phyloP scores from a whole-genome alignment of 1,284 basidiomycete species.

The Singerocomus inundabilis region DNA sequence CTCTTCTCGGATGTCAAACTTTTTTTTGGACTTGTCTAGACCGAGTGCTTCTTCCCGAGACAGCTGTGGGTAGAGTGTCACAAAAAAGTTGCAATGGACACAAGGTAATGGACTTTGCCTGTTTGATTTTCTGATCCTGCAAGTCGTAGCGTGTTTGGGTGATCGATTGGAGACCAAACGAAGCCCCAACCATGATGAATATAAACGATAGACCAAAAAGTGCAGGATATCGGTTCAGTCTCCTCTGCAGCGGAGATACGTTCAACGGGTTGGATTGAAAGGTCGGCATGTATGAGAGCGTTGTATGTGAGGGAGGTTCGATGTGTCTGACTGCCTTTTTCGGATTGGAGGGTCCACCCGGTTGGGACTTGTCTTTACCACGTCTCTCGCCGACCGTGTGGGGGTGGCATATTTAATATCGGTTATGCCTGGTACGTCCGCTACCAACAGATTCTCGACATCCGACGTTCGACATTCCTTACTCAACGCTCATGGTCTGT shows the following conservation, averaged over 20 bases:
- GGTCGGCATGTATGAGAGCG: constrained; percentile 44
- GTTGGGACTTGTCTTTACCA: neutral
- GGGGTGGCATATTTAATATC: neutral
- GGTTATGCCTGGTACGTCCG: constrained; percentile 29
- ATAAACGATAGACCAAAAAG: constrained; percentile 89
- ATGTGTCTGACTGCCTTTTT: constrained; percentile 10
- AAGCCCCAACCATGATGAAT: constrained; percentile 80
- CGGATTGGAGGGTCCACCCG: constrained; percentile 1
- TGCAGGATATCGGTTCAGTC: constrained; percentile 57
- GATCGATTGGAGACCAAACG: constrained; percentile 82
- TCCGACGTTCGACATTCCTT: neutral
- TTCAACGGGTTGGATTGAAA: constrained; percentile 60
- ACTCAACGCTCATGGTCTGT: constrained; percentile 5
- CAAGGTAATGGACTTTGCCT: constrained; percentile 43
- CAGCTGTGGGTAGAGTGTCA: constrained; percentile 43
- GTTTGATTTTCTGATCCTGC: constrained; percentile 76
- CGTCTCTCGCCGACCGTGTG: constrained; percentile 6
- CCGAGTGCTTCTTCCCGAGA: constrained; percentile 83
- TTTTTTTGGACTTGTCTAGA: constrained; percentile 77
- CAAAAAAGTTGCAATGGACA: neutral
- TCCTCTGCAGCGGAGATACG: constrained; percentile 42
- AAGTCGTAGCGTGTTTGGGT: constrained; percentile 92
- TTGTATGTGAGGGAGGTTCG: too few relatives aligned
- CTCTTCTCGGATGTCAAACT: constrained; percentile 92
- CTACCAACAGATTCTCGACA: neutral